These are phyloP conservation scores for Serendipita sp. DNA, from an alignment of 1,284 basidiomycete genomes.

Conservation along the genomic window DNA sequence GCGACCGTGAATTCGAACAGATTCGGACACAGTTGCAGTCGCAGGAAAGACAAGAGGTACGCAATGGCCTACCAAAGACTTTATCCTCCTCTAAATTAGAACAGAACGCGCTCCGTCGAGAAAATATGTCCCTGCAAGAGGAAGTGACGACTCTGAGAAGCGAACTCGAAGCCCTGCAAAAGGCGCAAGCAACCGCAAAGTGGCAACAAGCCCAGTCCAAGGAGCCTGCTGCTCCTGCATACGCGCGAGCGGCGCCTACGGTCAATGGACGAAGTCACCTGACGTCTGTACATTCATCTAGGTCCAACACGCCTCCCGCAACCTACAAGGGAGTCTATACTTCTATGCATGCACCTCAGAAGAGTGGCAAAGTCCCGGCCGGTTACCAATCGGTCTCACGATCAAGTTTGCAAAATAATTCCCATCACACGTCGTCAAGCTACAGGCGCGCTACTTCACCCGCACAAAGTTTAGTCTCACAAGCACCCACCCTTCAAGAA, in stretches of 20 bases:
- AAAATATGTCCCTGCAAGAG: not conserved
- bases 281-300: not conserved
- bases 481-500: constrained; percentile 47
- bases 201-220: not conserved
- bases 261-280: not conserved
- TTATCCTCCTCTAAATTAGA: not conserved
- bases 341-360: constrained; percentile 18
- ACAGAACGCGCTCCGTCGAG: not conserved
- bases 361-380: constrained; percentile 17
- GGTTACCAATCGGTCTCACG: constrained; percentile 26
- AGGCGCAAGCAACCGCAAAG: not conserved
- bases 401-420: constrained; percentile 17
- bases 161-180: not conserved
- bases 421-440: constrained; percentile 13
- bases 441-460: constrained; percentile 39
- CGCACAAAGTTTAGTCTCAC: constrained; percentile 56
- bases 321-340: constrained; percentile 15
- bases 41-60: constrained; percentile 50
- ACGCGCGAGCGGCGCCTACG: constrained; percentile 1
- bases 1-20: constrained; percentile 47
- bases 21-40: constrained; percentile 53
- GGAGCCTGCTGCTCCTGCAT: not conserved
- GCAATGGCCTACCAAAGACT: not conserved
- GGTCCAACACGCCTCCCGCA: constrained; percentile 8
- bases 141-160: not conserved